These are phyloP conservation scores for Arachnomyces sp. DNA, from an alignment of 2,329 filamentous ascomycete species.

Conservation along the genomic window DNA sequence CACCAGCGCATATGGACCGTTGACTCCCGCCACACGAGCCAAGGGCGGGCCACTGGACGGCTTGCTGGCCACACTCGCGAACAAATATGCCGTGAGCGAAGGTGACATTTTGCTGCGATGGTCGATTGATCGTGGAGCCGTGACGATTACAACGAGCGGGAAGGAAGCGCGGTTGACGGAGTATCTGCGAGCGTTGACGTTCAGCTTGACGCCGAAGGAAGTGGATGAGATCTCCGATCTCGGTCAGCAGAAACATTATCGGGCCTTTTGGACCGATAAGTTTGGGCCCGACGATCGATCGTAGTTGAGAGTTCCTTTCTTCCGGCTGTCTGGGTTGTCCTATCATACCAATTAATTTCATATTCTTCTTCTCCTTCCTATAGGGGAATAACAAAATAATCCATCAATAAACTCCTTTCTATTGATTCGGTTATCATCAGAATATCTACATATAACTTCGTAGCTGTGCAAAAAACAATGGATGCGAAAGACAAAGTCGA, in stretches of 20 bases:
- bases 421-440: no score
- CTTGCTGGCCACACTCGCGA: slow-evolving; percentile 44
- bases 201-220: slow-evolving; percentile 53
- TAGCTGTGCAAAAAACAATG: no score
- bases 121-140: slow-evolving; percentile 54
- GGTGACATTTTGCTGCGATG: slow-evolving; percentile 53
- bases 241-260: slow-evolving; percentile 44
- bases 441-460: no score
- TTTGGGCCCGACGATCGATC: slow-evolving; percentile 39
- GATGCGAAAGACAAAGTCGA: no score
- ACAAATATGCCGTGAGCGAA: slow-evolving; percentile 54
- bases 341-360: no score
- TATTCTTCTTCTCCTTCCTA: no score
- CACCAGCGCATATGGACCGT: slow-evolving; percentile 34
- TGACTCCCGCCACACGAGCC: slow-evolving; percentile 47
- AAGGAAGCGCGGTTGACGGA: slow-evolving; percentile 54
- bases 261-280: slow-evolving; percentile 47
- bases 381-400: no score
- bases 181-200: slow-evolving; percentile 49
- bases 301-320: no score
- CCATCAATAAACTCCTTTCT: no score
- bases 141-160: slow-evolving; percentile 53
- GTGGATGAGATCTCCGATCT: slow-evolving; percentile 45
- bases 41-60: slow-evolving; percentile 50
- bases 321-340: no score